phyloP scores from a whole-genome alignment of 768 basidiomycete species.

The Dioszegia hungarica region DNA sequence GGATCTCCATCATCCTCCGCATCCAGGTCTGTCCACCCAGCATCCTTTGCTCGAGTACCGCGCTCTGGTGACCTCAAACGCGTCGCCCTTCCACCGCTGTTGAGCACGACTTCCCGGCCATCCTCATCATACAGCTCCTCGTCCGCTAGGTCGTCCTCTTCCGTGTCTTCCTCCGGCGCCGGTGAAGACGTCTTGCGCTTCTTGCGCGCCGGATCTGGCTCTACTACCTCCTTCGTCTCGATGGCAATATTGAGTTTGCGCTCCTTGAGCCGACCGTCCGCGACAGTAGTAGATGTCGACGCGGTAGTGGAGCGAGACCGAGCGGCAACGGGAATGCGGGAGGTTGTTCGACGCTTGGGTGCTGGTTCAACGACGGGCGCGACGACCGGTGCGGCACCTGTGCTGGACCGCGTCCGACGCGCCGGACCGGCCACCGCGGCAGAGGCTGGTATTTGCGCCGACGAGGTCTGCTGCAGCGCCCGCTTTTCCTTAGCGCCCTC shows the following conservation, averaged over 20 bases:
- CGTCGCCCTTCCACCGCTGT: slow-evolving; percentile 29
- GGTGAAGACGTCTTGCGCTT: slow-evolving; percentile 36
- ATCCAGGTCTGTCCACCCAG: slow-evolving; percentile 83
- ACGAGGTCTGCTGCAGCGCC: not conserved
- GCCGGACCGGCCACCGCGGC: not conserved
- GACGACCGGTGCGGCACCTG: not conserved
- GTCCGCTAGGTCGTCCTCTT: slow-evolving; percentile 63
- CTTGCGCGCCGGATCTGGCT: slow-evolving; percentile 28
- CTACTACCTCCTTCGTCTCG: slow-evolving; percentile 8
- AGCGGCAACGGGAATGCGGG: slow-evolving; percentile 10
- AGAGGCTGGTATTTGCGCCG: not conserved
- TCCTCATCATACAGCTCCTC: slow-evolving; percentile 59
- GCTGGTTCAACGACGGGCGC: not conserved
- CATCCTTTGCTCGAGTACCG: slow-evolving; percentile 51
- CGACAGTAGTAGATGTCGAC: slow-evolving; percentile 16
- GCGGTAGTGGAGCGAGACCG: slow-evolving; percentile 34
- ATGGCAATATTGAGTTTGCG: slow-evolving; percentile 13
- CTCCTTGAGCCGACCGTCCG: slow-evolving; percentile 19
- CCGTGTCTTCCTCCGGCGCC: slow-evolving; percentile 47
- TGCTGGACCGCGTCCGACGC: slow-evolving; percentile 6
- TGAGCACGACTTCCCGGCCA: slow-evolving; percentile 33
- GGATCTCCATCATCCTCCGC: slow-evolving; percentile 89
- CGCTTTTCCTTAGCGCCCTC: not conserved
- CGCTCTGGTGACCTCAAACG: slow-evolving; percentile 13
- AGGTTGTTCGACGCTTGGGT: slow-evolving; percentile 10